Evolutionary conservation across 2,329 filamentous ascomycete species (phyloP).

Genomic region (Ophiostoma ips): DNA sequence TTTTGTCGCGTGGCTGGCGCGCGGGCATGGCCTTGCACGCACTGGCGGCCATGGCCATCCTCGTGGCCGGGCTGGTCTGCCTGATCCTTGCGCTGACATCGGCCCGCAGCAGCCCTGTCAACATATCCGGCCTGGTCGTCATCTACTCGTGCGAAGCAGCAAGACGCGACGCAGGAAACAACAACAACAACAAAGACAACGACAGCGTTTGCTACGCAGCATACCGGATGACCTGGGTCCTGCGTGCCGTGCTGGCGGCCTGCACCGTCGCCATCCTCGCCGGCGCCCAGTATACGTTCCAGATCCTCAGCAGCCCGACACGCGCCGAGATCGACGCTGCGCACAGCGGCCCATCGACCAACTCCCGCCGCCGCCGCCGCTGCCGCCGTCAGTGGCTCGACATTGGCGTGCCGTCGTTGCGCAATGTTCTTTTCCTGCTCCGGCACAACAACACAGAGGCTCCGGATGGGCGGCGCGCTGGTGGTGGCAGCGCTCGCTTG

Average conservation of each 20-base stretch:
- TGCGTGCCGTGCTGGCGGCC: constrained; percentile 32
- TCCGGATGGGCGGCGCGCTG: neutral
- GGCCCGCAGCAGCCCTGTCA: constrained; percentile 13
- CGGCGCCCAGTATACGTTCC: constrained; percentile 38
- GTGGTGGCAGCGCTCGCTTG: neutral
- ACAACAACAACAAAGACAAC: constrained; percentile 16
- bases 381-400: constrained; percentile 32
- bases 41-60: constrained; percentile 25
- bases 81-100: constrained; percentile 22
- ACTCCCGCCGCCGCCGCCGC: neutral
- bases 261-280: constrained; percentile 30
- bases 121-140: constrained; percentile 8
- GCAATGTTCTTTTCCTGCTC: constrained; percentile 33
- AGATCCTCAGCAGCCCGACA: constrained; percentile 40
- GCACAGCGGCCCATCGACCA: constrained; percentile 21
- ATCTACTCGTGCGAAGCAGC: constrained; percentile 18
- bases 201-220: constrained; percentile 22
- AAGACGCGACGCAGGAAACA: constrained; percentile 22
- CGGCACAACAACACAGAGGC: constrained; percentile 21
- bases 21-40: constrained; percentile 32
- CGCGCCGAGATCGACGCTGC: constrained; percentile 32
- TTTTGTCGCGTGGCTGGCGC: constrained; percentile 30
- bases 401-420: constrained; percentile 37
- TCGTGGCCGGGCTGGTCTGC: constrained; percentile 24
- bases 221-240: constrained; percentile 24